phyloP scores from a whole-genome alignment of 2,329 filamentous ascomycete species.

The Trichoderma sp. region DNA sequence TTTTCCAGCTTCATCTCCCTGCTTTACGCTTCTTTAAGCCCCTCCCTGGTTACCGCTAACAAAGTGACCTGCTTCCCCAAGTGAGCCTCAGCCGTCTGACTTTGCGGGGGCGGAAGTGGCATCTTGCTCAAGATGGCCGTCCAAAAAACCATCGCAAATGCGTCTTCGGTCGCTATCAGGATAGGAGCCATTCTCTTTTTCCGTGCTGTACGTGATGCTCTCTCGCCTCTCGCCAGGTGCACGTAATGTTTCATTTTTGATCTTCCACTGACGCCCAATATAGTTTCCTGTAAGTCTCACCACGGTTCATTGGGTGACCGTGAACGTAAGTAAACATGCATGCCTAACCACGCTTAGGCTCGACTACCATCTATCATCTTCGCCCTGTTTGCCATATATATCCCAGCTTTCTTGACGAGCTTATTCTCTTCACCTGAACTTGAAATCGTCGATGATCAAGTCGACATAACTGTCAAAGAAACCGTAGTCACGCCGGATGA shows the following conservation, averaged over 20 bases:
- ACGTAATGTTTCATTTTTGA: background rate
- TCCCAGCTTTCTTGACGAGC: slow-evolving; percentile 60
- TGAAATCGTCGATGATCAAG: slow-evolving; percentile 57
- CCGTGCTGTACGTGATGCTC: slow-evolving; percentile 32
- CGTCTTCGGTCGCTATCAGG: slow-evolving; percentile 39
- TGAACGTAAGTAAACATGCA: slow-evolving; percentile 7
- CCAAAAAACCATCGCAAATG: slow-evolving; percentile 32
- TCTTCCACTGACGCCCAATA: slow-evolving; percentile 19
- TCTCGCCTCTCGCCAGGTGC: background rate
- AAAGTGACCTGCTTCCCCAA: slow-evolving; percentile 1
- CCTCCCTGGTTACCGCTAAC: background rate
- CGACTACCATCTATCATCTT: slow-evolving; percentile 53
- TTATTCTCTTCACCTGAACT: slow-evolving; percentile 56
- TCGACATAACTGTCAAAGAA: slow-evolving; percentile 55
- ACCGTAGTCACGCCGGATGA: slow-evolving; percentile 34
- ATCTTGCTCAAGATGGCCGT: slow-evolving; percentile 28
- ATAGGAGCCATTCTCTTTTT: slow-evolving; percentile 38
- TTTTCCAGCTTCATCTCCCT: background rate
- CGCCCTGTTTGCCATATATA: slow-evolving; percentile 63
- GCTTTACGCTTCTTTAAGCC: background rate
- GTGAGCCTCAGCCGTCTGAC: background rate
- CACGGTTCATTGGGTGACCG: background rate
- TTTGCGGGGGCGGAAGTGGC: background rate
- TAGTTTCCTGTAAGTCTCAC: slow-evolving; percentile 37
- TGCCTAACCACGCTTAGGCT: slow-evolving; percentile 30